Percentiles rank a stretch among this genome's conserved stretches.
Conservation (phyloP, 768 basidiomycete species). For the Cytidiella melzeri region DNA sequence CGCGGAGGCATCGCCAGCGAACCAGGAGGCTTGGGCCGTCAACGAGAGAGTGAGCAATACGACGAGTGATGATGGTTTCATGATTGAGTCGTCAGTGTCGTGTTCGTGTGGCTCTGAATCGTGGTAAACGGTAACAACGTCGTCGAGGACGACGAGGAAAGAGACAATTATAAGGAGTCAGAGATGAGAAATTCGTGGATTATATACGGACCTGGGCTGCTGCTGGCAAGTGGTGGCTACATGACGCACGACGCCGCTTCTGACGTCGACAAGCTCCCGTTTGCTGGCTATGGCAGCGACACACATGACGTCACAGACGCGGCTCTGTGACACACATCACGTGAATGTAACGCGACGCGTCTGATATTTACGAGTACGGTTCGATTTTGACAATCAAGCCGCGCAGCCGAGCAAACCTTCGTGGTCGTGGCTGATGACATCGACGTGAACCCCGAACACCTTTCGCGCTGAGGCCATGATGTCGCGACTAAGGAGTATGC, state of each 20-base stretch:
- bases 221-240: not conserved
- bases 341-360: no score
- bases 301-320: no score
- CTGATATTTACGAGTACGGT: no score
- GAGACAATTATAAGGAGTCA: conserved; percentile 1
- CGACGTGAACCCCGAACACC: no score
- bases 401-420: no score
- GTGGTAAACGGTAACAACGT: not conserved
- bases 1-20: conserved; percentile 21
- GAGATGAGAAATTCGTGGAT: not conserved
- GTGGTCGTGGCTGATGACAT: no score
- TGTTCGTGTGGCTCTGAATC: not conserved
- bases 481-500: no score
- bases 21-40: conserved; percentile 25
- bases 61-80: conserved; percentile 6
- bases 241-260: not conserved
- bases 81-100: conserved; percentile 1
- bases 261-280: conserved; percentile 1
- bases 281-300: not conserved
- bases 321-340: no score
- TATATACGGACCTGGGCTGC: not conserved
- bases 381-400: no score
- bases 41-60: conserved; percentile 9
- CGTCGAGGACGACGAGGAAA: not conserved
- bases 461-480: no score